phyloP scores from a whole-genome alignment of 2,329 filamentous ascomycete genomes.

The Lomentospora prolificans region DNA sequence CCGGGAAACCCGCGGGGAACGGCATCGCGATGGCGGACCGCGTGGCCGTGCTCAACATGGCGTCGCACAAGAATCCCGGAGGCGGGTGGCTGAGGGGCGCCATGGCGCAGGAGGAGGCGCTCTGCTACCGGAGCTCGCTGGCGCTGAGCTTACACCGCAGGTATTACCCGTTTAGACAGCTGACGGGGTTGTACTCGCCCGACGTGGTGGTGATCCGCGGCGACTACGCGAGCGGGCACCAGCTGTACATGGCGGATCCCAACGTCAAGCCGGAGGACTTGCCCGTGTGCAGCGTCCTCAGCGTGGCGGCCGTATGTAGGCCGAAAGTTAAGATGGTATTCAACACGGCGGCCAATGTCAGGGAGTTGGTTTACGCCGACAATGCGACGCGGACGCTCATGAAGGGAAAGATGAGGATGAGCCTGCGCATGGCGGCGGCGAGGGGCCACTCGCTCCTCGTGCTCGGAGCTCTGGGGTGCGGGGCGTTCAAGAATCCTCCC shows the following conservation, averaged over 20 bases:
- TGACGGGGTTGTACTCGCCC: conserved; percentile 48
- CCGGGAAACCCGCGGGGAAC: conserved; percentile 15
- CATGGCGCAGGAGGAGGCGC: conserved; percentile 57
- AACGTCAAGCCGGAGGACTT: conserved; percentile 19
- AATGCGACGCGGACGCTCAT: conserved; percentile 39
- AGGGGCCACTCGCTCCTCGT: conserved; percentile 49
- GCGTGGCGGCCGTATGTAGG: conserved; percentile 43
- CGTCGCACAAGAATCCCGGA: conserved; percentile 46
- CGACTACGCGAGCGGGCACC: conserved; percentile 34
- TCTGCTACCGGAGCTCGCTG: conserved; percentile 55
- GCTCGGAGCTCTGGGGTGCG: conserved; percentile 60
- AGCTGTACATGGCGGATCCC: conserved; percentile 27
- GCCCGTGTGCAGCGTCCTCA: conserved; percentile 50
- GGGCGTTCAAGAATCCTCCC: conserved; percentile 54
- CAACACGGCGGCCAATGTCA: conserved; percentile 8
- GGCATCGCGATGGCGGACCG: conserved; percentile 14
- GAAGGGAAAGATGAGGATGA: conserved; percentile 53
- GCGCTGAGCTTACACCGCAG: conserved; percentile 32
- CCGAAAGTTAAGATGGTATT: conserved; percentile 19
- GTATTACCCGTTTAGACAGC: conserved; percentile 42
- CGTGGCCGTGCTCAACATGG: conserved; percentile 58
- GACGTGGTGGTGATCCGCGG: conserved; percentile 48
- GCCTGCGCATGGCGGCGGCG: conserved; percentile 48
- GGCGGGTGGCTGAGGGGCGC: conserved; percentile 55
- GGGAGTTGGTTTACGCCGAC: conserved; percentile 27